Base-by-base conservation (phyloP, 2,329 filamentous ascomycete species). In the Colletotrichum spinosum region DNA sequence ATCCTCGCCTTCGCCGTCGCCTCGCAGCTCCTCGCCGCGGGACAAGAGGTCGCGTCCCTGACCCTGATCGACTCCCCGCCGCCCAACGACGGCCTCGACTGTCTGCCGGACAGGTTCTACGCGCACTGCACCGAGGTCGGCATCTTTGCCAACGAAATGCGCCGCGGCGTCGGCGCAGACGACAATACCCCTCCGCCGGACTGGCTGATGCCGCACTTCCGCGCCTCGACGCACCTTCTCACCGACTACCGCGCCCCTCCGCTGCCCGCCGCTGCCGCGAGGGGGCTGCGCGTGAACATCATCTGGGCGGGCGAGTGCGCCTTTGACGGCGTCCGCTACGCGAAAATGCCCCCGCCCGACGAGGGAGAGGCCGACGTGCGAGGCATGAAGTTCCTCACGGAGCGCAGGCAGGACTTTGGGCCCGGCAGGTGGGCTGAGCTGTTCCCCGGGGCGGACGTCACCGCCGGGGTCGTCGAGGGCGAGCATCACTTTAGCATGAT, bases 401-500 rank as follows among this genome's bases (percentile, higher is more conserved):
- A 93, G 75, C 90, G 92, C 79, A 83, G 91, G 62, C 87, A 85
- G 3, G 89, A 92, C 75, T 93, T 93, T 74, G 84, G 85, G 2
- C 84, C 88, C 61, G 91, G 92, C 72, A 83, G 88, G 34, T 92
- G 89, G 89, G 88, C 88, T 33, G 85, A 90, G 74, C 87, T 88
- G 37, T 78, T 92, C 41, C 86, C 88, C 52, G 73, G 79, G 50
- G 78, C 84, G 55, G 89, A 88, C 75, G 88, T 92, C 78, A 81
- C 81, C 46, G 89, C 85, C 67, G 82, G 83, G 55, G 86, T 90
- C 70, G 90, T 92, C 85, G 86, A 86, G 12, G 90, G 89, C 2
- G 91, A 61, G 13, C 59, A 92, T 72, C 90, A 92, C 78, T 92
- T 93, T 77, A 87, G 84, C n/a, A 92, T 92, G 90, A 92, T 93